Evolutionary conservation across 2,329 filamentous ascomycete species (phyloP).

Genomic region (Rhynchosporium secalis): DNA sequence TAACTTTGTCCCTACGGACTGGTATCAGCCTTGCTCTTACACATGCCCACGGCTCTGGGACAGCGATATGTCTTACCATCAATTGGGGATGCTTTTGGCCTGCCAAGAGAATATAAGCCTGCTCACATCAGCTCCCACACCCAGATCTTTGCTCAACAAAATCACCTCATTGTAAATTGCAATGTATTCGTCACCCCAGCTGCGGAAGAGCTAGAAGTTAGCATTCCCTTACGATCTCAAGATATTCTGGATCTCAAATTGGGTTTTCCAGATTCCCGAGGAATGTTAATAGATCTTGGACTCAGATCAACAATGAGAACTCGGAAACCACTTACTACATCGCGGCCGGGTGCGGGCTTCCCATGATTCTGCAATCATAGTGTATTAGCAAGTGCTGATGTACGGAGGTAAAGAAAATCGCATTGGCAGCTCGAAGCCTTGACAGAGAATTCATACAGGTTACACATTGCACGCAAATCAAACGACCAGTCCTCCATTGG

Average conservation of each 20-base stretch:
- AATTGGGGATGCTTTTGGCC: slow-evolving; percentile 74
- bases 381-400: neutral
- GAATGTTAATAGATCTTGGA: neutral
- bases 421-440: neutral
- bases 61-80: slow-evolving; percentile 49
- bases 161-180: slow-evolving; percentile 66
- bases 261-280: neutral
- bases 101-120: slow-evolving; percentile 65
- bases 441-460: slow-evolving; percentile 46
- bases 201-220: neutral
- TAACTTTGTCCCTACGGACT: slow-evolving; percentile 60
- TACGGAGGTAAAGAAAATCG: neutral
- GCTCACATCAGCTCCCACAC: neutral
- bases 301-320: neutral
- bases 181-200: slow-evolving; percentile 69
- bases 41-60: neutral
- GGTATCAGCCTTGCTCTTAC: slow-evolving; percentile 15
- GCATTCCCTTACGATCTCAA: neutral
- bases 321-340: slow-evolving; percentile 53
- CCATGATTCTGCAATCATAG: slow-evolving; percentile 59
- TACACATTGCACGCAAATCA: slow-evolving; percentile 75
- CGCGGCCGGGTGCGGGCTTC: slow-evolving; percentile 69
- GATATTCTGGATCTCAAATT: neutral
- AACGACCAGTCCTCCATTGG: slow-evolving; percentile 73
- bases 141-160: neutral